Base-by-base conservation (phyloP, 2,329 filamentous ascomycete genomes). In the Penicillium paneum region DNA sequence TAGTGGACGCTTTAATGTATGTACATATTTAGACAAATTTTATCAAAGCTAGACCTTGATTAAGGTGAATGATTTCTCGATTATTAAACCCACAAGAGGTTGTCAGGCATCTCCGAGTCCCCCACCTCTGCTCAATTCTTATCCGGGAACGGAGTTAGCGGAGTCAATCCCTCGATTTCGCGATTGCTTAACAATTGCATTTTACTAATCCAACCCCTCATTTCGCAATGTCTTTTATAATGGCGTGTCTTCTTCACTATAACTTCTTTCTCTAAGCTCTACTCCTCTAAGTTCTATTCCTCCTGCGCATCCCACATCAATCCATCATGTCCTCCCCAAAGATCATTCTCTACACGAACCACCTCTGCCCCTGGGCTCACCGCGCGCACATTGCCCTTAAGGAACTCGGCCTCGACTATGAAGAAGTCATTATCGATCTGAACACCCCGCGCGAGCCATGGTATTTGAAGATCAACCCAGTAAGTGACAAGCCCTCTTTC, bases 391-490 rank as follows among this genome's bases (percentile, higher is more conserved):
- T 91, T 55, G 81, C 81, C 6, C 79, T 91, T 26, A 79, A 81
- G 29, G 88, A 91, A 67, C 80, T 88, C 12, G 79, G 79, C 11
- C 67, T 91, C 29, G 77, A 82, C 0, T 89, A 83, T 64, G 84
- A 89, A 54, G 85, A 90, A 61, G 84, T 89, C 56, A 83, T 84
- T 54, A 88, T 95, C 63, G 87, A 93, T 69, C 79, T 94, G 43
- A 72, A 75, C 62, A 81, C 73, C 10, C 89, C 90, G 0, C 84
- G 90, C 10, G 84, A 87, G 28, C 77, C 82, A 35, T 89, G 86
- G 78, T 94, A 93, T 69, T 81, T 94, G 8, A 78, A 86, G 48
- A 76, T 94, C 68, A 92, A 93, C 76, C 89, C 89, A 2, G 79
- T 80, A 73, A 49, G 71, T 54, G 31, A 17, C 13, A 6, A 13